Percentiles rank a stretch among this genome's conserved stretches.
Conservation (phyloP, 2,329 filamentous ascomycete genomes). For the Cyphellophora attinorum region DNA sequence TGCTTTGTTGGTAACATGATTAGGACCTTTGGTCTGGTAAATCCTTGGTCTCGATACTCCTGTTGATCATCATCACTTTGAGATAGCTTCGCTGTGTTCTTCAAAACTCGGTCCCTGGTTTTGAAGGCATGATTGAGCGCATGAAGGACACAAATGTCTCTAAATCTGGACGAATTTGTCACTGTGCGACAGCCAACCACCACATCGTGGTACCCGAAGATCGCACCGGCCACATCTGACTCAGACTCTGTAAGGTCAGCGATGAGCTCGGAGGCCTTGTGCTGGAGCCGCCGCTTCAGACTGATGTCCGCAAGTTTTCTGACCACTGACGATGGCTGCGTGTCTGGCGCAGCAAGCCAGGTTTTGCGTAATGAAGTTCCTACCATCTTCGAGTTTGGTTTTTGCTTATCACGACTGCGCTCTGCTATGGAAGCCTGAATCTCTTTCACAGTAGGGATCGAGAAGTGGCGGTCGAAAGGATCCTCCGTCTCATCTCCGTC, state of each 20-base stretch:
- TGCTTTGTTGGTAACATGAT: conserved; percentile 84
- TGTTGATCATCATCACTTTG: conserved; percentile 54
- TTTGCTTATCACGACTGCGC: conserved; percentile 36
- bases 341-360: not conserved
- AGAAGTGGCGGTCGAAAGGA: conserved; percentile 31
- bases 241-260: conserved; percentile 53
- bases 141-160: conserved; percentile 69
- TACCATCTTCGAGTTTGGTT: conserved; percentile 25
- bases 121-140: conserved; percentile 88
- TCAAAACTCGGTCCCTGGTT: conserved; percentile 82
- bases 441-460: conserved; percentile 25
- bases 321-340: not conserved
- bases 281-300: conserved; percentile 61
- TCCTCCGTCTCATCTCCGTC: conserved; percentile 21
- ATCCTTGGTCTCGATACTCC: conserved; percentile 85
- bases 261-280: conserved; percentile 31
- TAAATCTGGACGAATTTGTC: conserved; percentile 57
- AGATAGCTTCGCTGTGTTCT: conserved; percentile 75
- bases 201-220: conserved; percentile 77
- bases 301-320: conserved; percentile 20
- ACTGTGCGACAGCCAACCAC: conserved; percentile 64
- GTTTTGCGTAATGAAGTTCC: not conserved
- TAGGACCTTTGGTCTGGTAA: conserved; percentile 86
- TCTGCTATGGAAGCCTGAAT: not conserved
- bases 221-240: conserved; percentile 55